phyloP scores from a whole-genome alignment of 2,329 filamentous ascomycete genomes.

The Zasmidium citrigriseum region DNA sequence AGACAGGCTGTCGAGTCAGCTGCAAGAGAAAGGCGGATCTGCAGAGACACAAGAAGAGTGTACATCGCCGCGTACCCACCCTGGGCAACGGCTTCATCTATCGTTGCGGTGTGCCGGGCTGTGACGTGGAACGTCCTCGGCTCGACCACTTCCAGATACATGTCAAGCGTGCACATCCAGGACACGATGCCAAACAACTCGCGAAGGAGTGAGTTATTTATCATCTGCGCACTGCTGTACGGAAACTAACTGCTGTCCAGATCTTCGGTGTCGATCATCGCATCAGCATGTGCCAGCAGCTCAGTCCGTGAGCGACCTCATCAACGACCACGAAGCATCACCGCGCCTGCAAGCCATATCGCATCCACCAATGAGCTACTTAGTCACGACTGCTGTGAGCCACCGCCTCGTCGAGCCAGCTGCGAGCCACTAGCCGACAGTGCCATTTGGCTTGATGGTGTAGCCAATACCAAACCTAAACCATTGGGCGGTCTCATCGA shows the following conservation, averaged over 20 bases:
- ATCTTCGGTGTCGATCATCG: neutral
- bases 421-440: neutral
- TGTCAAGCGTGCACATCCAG: neutral
- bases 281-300: neutral
- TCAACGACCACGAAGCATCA: too few species aligned
- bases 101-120: neutral
- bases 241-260: neutral
- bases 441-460: neutral
- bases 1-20: neutral
- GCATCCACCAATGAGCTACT: too few species aligned
- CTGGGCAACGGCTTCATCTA: neutral
- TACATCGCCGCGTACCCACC: neutral
- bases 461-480: too few species aligned
- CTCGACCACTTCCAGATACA: neutral
- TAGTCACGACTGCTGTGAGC: too few species aligned
- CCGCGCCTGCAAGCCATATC: too few species aligned
- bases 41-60: neutral
- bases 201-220: neutral
- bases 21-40: neutral
- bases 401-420: neutral
- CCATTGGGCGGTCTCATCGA: too few species aligned
- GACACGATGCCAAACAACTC: neutral
- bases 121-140: neutral
- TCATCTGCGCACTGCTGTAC: neutral
- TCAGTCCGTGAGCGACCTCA: neutral